Percentiles rank a stretch among this genome's conserved stretches.
Conservation (phyloP, 106 monocot genomes). For the Dioscorea alata region DNA sequence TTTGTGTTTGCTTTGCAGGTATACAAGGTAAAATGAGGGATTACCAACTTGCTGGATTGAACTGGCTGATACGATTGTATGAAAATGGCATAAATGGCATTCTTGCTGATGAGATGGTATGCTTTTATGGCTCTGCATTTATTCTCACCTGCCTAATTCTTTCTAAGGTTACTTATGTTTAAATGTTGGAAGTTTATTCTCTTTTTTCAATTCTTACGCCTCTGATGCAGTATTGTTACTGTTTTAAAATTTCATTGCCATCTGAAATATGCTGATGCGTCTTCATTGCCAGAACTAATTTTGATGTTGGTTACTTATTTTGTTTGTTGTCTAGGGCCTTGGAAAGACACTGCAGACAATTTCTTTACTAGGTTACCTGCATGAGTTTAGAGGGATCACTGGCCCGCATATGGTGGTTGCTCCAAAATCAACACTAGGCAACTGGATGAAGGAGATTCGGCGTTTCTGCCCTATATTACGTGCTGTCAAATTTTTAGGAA, state of each 20-base stretch:
- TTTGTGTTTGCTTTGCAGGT: conserved; percentile 31
- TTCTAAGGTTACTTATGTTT: background rate
- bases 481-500: conserved; percentile 84
- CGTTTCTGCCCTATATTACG: conserved; percentile 89
- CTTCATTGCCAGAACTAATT: too few relatives aligned
- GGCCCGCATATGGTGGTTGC: conserved; percentile 98
- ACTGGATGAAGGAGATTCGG: conserved; percentile 92
- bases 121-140: background rate
- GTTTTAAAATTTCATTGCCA: too few relatives aligned
- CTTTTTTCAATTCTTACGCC: background rate
- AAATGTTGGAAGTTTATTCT: background rate
- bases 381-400: conserved; percentile 82
- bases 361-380: conserved; percentile 76
- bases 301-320: too few relatives aligned
- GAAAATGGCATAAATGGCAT: conserved; percentile 99
- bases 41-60: conserved; percentile 88
- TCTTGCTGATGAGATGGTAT: conserved; percentile 99
- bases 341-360: conserved; percentile 97
- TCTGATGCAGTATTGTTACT: too few relatives aligned
- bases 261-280: too few relatives aligned
- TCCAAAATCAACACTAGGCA: conserved; percentile 91
- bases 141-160: background rate
- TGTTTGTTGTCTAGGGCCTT: conserved; percentile 55
- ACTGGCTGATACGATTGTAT: conserved; percentile 86
- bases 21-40: conserved; percentile 84